phyloP scores from a whole-genome alignment of 1,139 yeast genomes.

The Torulaspora pretoriensis region DNA sequence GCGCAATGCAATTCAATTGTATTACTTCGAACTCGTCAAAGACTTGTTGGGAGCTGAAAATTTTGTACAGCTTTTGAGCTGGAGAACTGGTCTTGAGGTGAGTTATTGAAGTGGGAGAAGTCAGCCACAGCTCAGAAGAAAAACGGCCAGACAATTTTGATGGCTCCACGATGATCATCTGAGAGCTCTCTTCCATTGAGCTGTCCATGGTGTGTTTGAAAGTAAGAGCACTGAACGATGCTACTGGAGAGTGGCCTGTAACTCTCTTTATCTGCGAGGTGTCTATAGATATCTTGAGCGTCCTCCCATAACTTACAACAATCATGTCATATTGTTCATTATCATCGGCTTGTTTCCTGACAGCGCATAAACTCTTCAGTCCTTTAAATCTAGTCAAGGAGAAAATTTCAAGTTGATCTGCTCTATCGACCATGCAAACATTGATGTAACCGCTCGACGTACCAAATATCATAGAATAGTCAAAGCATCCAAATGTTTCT shows the following conservation, averaged over 20 bases:
- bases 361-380: slow-evolving; percentile 18
- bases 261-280: slow-evolving; percentile 12
- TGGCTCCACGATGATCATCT: slow-evolving; percentile 8
- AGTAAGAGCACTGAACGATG: slow-evolving; percentile 16
- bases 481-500: slow-evolving; percentile 10
- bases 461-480: slow-evolving; percentile 21
- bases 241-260: slow-evolving; percentile 10
- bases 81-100: slow-evolving; percentile 12
- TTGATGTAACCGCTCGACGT: slow-evolving; percentile 26
- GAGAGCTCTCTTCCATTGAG: slow-evolving; percentile 19
- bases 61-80: slow-evolving; percentile 13
- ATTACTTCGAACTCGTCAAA: slow-evolving; percentile 12
- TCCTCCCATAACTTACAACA: slow-evolving; percentile 27
- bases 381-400: slow-evolving; percentile 32
- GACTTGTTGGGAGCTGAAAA: slow-evolving; percentile 14
- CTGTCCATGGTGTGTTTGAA: slow-evolving; percentile 23
- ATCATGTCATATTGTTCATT: slow-evolving; percentile 16
- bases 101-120: slow-evolving; percentile 22
- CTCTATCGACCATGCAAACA: slow-evolving; percentile 16
- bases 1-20: slow-evolving; percentile 3
- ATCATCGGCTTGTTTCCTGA: slow-evolving; percentile 4
- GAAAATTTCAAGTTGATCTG: slow-evolving; percentile 16
- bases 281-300: slow-evolving; percentile 19
- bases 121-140: slow-evolving; percentile 18
- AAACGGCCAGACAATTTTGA: slow-evolving; percentile 9